Evolutionary conservation across 2,329 filamentous ascomycete genomes (phyloP).

Genomic region (Penicillium sp.): DNA sequence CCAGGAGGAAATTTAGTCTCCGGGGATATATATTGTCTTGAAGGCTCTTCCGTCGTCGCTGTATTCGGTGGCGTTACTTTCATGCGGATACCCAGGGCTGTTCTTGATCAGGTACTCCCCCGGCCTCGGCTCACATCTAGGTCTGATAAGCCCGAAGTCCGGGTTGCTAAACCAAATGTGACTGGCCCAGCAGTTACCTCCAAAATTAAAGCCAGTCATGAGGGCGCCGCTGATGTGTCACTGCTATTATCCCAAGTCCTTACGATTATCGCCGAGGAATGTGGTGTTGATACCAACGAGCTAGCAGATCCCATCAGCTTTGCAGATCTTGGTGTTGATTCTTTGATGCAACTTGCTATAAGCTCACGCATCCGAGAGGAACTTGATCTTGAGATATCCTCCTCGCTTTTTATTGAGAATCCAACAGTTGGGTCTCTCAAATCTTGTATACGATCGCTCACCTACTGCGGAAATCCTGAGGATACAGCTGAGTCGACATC

Average conservation of each 20-base stretch:
- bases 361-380: neutral
- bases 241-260: neutral
- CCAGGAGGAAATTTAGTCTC: neutral
- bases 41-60: constrained; percentile 54
- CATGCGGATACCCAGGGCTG: neutral
- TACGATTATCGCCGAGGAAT: constrained; percentile 5
- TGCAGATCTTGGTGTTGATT: constrained; percentile 5
- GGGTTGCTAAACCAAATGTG: neutral
- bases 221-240: neutral
- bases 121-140: neutral
- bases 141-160: neutral
- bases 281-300: constrained; percentile 3
- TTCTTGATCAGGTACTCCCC: constrained; percentile 6
- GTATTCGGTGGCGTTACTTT: constrained; percentile 9
- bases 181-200: neutral
- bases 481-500: neutral
- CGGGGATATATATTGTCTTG: constrained; percentile 4
- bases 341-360: constrained; percentile 3
- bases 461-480: neutral
- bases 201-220: neutral
- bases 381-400: neutral
- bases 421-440: neutral
- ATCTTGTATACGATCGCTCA: neutral
- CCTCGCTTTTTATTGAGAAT: neutral
- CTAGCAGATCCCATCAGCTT: neutral